A percentile compares a stretch with the other conserved stretches of the same genome.
phyloP scores from a whole-genome alignment of 2,329 filamentous ascomycete species.

The Aspergillus sp. region DNA sequence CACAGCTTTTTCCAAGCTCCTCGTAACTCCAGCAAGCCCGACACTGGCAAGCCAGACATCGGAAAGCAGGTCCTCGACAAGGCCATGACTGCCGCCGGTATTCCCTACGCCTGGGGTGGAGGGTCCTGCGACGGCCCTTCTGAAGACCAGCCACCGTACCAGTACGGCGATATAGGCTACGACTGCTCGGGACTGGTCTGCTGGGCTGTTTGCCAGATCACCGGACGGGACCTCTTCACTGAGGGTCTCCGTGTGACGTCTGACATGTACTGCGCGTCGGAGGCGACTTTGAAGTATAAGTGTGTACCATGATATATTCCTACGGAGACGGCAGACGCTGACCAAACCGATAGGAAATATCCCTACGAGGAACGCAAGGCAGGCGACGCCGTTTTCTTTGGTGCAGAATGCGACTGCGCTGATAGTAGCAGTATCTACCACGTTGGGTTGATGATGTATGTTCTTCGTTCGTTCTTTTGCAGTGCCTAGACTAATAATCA shows the following conservation, averaged over 20 bases:
- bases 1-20: background rate
- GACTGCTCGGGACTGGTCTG: constrained; percentile 29
- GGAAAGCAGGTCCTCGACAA: constrained; percentile 45
- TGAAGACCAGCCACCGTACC: constrained; percentile 22
- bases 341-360: constrained; percentile 16
- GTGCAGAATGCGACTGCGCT: constrained; percentile 9
- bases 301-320: constrained; percentile 7
- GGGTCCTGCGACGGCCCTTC: constrained; percentile 26
- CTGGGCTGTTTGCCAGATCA: constrained; percentile 30
- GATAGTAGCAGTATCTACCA: constrained; percentile 8
- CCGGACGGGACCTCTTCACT: constrained; percentile 25
- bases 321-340: background rate
- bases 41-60: constrained; percentile 26
- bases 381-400: constrained; percentile 29
- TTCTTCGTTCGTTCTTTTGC: background rate
- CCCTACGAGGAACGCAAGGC: constrained; percentile 19
- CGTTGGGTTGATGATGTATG: constrained; percentile 15
- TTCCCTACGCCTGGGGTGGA: constrained; percentile 33
- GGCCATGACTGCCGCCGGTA: constrained; percentile 49
- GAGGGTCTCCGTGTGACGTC: constrained; percentile 23
- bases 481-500: background rate
- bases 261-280: constrained; percentile 26
- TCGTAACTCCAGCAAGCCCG: background rate
- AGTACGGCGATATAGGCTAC: constrained; percentile 26
- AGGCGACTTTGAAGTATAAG: constrained; percentile 21